Base-by-base conservation (phyloP, 768 basidiomycete species). In the Phlebiopsis flavidoalba region DNA sequence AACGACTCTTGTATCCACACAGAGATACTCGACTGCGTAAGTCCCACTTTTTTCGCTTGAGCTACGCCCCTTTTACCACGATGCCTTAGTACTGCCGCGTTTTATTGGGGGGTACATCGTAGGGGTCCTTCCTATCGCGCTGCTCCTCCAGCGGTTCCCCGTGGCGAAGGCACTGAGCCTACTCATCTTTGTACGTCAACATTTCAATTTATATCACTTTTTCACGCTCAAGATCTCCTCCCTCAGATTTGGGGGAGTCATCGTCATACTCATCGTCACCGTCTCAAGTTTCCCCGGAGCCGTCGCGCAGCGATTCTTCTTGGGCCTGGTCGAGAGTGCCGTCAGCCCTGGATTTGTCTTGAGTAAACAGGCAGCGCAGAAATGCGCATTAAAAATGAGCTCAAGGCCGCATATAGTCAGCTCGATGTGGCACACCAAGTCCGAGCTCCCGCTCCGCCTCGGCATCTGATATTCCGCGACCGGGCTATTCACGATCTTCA, bases 381-480 rank as follows among this genome's bases (percentile, higher is more conserved):
- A 14, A 31, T 46, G 43, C 37, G 17, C 40, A 8, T n/a, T n/a
- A 7, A 36, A 22, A 17, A 10, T n/a, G 46, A 8, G 8, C 5
- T n/a, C 50, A 26, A 53, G 53, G 5, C 33, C 19, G 26, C 33
- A 31, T 43, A 6, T 21, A 61, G 60, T 61, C 33, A 48, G 53
- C 26, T 61, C 60, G n/a, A 61, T 55, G 55, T 61, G 60, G 60
- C 56, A 61, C 33, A 61, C 60, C 24, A 61, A 61, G 55, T 8
- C 53, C 14, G 60, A 61, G 37, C 60, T 61, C 8, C 60, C 60
- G 5, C 51, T 61, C 35, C 60, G 60, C 15, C 49, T 61, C 11
- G 60, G 60, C 19, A 57, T 61, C 19, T 61, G 60, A 53, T 61
- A 61, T 26, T 61, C 60, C 19, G 60, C 60, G 37, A 53, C 3